Conservation (phyloP, 2,329 filamentous ascomycete species). For the Cladophialophora immunda region DNA sequence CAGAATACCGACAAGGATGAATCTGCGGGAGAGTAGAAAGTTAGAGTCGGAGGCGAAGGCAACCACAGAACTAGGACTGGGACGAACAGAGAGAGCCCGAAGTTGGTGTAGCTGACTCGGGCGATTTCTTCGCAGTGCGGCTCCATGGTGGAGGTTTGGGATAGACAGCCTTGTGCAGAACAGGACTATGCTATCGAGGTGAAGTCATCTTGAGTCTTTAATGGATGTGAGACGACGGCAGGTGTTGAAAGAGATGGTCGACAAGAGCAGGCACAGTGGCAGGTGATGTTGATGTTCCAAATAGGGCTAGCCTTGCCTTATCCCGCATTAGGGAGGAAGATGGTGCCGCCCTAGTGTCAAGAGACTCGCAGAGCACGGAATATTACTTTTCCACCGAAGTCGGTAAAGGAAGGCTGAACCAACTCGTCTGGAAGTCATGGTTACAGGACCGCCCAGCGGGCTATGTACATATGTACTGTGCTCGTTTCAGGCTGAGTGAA, state of each 20-base stretch:
- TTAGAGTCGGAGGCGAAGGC: background rate
- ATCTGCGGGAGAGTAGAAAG: conserved; percentile 47
- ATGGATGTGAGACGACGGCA: background rate
- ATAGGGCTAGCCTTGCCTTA: background rate
- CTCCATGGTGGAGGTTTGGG: conserved; percentile 19
- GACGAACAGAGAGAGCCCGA: conserved; percentile 38
- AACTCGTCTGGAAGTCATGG: too few species aligned
- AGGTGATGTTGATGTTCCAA: conserved; percentile 7
- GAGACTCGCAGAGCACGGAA: too few species aligned
- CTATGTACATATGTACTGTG: too few species aligned
- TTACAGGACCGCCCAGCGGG: too few species aligned
- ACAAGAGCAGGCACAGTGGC: background rate
- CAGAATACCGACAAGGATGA: conserved; percentile 87
- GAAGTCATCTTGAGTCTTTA: background rate
- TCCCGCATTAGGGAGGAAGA: background rate
- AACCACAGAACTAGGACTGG: background rate
- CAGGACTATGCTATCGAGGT: background rate
- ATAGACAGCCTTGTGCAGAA: background rate
- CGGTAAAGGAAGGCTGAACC: too few species aligned
- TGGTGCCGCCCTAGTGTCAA: background rate
- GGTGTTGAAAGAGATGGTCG: background rate
- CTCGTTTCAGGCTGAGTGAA: too few species aligned
- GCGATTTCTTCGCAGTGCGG: conserved; percentile 37
- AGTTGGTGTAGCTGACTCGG: conserved; percentile 40
- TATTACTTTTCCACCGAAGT: too few species aligned